These are phyloP conservation scores for Aspergillus vadensis DNA, from an alignment of 2,329 filamentous ascomycete genomes.

Conservation along the genomic window DNA sequence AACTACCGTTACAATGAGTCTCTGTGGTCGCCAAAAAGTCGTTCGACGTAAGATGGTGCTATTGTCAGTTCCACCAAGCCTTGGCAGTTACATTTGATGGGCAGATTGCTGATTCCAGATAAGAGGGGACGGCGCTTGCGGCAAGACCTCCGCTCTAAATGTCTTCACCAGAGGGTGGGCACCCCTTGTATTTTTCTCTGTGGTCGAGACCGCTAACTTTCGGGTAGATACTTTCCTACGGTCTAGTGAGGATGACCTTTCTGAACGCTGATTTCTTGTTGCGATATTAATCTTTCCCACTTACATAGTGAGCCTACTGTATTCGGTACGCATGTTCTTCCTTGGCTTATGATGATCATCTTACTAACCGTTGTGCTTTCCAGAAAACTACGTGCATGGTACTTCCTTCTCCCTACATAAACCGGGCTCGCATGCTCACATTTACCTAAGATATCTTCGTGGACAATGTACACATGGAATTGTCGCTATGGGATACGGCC, in stretches of 20 bases:
- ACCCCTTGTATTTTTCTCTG: conserved; percentile 13
- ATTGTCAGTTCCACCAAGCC: conserved; percentile 57
- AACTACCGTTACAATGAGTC: conserved; percentile 46
- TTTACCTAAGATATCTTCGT: conserved; percentile 82
- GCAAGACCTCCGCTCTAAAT: conserved; percentile 95
- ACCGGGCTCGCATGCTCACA: conserved; percentile 22
- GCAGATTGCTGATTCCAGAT: conserved; percentile 25
- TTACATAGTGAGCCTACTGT: conserved; percentile 78
- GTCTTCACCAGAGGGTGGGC: conserved; percentile 91
- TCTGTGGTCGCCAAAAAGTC: conserved; percentile 76
- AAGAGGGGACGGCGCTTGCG: conserved; percentile 92
- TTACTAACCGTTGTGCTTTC: conserved; percentile 29
- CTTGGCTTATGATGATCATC: conserved; percentile 12
- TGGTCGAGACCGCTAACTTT: conserved; percentile 21
- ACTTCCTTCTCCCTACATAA: conserved; percentile 35
- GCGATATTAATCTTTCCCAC: conserved; percentile 25
- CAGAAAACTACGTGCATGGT: conserved; percentile 98
- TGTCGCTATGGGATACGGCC: conserved; percentile 97
- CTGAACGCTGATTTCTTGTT: neutral
- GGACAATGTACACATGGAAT: conserved; percentile 93
- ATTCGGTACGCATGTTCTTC: conserved; percentile 59
- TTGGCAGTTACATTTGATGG: neutral
- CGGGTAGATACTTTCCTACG: conserved; percentile 83
- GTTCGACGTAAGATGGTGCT: conserved; percentile 96
- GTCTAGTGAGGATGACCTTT: conserved; percentile 69